Evolutionary conservation across 495 filamentous ascomycete species (phyloP).

Genomic region (Xylaria sp.): DNA sequence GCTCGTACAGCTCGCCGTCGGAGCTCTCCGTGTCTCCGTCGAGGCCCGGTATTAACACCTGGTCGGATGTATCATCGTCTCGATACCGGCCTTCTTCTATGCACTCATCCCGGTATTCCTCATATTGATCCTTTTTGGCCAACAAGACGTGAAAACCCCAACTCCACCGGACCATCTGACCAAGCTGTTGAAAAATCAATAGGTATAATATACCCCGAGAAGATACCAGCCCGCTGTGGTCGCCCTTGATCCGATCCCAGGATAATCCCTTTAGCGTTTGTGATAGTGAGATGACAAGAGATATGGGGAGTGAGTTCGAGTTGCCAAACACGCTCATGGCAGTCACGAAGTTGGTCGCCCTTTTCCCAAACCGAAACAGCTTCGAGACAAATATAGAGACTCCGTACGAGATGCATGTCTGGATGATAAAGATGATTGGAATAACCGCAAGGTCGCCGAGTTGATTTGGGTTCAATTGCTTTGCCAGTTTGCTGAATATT

Average conservation of each 20-base stretch:
- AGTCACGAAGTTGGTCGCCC: conserved; percentile 89
- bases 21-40: conserved; percentile 35
- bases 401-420: conserved; percentile 82
- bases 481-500: conserved; percentile 97
- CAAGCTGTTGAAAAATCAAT: conserved; percentile 96
- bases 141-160: conserved; percentile 96
- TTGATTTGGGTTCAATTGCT: conserved; percentile 89
- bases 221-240: conserved; percentile 94
- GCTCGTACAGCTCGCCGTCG: conserved; percentile 52
- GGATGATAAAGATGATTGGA: conserved; percentile 87
- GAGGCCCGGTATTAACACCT: conserved; percentile 42
- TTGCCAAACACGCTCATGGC: conserved; percentile 99
- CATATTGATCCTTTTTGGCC: conserved; percentile 76
- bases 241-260: conserved; percentile 87
- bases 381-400: conserved; percentile 73
- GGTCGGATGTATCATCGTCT: conserved; percentile 50
- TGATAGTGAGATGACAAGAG: conserved; percentile 90
- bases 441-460: conserved; percentile 90
- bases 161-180: conserved; percentile 94
- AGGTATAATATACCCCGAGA: conserved; percentile 94
- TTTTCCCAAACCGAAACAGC: conserved; percentile 79
- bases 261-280: conserved; percentile 90
- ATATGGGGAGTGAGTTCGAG: conserved; percentile 97
- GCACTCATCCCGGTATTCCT: conserved; percentile 60
- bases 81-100: conserved; percentile 75